Percentiles rank a stretch among this genome's conserved stretches.
Evolutionary conservation across 2,329 filamentous ascomycete genomes (phyloP).

Genomic region (Sordariomycetes sp.): DNA sequence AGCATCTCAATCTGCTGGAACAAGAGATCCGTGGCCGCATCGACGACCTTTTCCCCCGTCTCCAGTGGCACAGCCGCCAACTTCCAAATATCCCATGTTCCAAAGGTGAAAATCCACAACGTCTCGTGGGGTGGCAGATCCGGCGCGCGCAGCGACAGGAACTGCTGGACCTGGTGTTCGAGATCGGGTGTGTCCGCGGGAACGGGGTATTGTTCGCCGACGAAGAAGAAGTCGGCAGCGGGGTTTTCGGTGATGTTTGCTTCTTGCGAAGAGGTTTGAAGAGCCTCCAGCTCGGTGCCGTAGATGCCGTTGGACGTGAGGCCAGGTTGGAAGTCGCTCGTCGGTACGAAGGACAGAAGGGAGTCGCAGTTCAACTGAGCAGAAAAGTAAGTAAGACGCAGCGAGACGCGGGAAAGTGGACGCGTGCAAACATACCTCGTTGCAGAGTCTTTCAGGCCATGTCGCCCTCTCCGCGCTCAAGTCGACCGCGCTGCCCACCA

Average conservation of each 20-base stretch:
- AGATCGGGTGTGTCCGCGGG: slow-evolving; percentile 30
- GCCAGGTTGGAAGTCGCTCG: slow-evolving; percentile 29
- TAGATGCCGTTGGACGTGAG: slow-evolving; percentile 48
- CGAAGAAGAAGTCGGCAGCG: slow-evolving; percentile 32
- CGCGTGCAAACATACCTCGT: slow-evolving; percentile 25
- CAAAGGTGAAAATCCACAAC: slow-evolving; percentile 42
- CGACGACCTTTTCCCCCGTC: slow-evolving; percentile 25
- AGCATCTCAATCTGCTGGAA: slow-evolving; percentile 37
- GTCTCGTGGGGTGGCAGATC: slow-evolving; percentile 31
- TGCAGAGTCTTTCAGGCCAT: slow-evolving; percentile 41
- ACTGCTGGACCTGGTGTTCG: slow-evolving; percentile 31
- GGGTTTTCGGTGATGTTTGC: slow-evolving; percentile 21
- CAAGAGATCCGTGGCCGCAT: slow-evolving; percentile 25
- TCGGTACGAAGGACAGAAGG: slow-evolving; percentile 36
- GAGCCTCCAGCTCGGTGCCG: slow-evolving; percentile 26
- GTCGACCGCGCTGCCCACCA: slow-evolving; percentile 30
- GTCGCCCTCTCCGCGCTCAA: slow-evolving; percentile 13
- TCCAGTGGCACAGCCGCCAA: slow-evolving; percentile 35
- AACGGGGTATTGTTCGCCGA: slow-evolving; percentile 31
- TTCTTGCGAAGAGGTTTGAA: slow-evolving; percentile 21
- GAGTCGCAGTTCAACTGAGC: slow-evolving; percentile 36
- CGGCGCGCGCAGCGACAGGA: slow-evolving; percentile 29
- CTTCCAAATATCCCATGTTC: slow-evolving; percentile 47
- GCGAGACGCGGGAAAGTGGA: background rate
- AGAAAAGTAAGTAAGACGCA: background rate